Base-by-base conservation (phyloP, 805 yeast genomes). In the Alloascoidea hylecoeti region DNA sequence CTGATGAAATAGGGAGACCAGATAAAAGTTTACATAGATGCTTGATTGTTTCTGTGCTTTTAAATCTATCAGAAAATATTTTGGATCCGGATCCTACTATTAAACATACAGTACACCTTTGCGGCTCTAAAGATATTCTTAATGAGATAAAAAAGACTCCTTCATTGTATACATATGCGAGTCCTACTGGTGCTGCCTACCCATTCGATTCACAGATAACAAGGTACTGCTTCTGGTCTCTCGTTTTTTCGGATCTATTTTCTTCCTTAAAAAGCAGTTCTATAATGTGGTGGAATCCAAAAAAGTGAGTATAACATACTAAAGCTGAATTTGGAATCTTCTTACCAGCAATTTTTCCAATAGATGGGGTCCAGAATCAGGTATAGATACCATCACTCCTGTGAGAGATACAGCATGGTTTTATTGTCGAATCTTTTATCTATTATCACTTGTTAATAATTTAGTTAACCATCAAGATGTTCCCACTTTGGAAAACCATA, bases 371-470 rank as follows among this genome's bases (percentile, higher is more conserved):
- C 13, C 30, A 9, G 9, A n/a, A n/a, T 9, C 30, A 9, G n/a
- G n/a, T 9, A 23, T 23, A 9, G n/a, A 23, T 23, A n/a, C 9
- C 9, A n/a, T 23, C n/a, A 9, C 30, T n/a, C n/a, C n/a, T 9
- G n/a, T 9, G 30, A 23, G n/a, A 23, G 30, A 23, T n/a, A 23
- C 30, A 9, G 9, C 30, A 9, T 23, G 30, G 30, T 23, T 9
- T n/a, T 23, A 23, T n/a, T n/a, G n/a, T n/a, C 30, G 30, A n/a
- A 23, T 23, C 30, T n/a, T 23, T n/a, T 23, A 23, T n/a, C 30
- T 23, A 23, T n/a, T 23, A n/a, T 9, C 30, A 9, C 13, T 9
- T 9, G 30, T 23, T 9, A 23, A 23, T n/a, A 9, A 23, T 9
- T 23, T 23, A 9, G 30, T 23, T 9, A 9, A 23, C n/a, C n/a